Conservation (phyloP, 2,329 filamentous ascomycete genomes). For the Neonectria magnoliae region DNA sequence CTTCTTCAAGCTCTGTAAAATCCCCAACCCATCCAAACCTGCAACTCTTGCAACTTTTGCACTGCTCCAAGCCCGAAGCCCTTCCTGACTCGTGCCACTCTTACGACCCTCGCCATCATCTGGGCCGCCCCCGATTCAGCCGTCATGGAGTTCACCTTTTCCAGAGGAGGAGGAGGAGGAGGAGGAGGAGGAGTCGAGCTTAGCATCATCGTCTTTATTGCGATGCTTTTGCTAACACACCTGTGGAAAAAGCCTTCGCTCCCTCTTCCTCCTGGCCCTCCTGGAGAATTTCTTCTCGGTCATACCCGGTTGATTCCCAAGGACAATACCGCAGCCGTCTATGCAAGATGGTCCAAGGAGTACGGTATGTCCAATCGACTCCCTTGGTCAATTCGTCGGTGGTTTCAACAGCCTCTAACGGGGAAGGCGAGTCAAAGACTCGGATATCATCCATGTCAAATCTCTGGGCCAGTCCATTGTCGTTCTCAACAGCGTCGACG, state of each 20-base stretch:
- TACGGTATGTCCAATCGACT: conserved; percentile 34
- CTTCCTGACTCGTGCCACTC: background rate
- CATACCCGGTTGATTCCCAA: conserved; percentile 43
- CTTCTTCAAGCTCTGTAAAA: background rate
- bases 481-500: conserved; percentile 41
- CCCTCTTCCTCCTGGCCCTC: conserved; percentile 42
- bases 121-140: background rate
- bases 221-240: conserved; percentile 14
- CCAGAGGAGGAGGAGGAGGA: too few relatives aligned
- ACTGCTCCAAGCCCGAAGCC: background rate
- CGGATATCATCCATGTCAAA: conserved; percentile 46
- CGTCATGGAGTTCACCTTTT: conserved; percentile 25
- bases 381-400: background rate
- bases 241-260: conserved; percentile 18
- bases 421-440: conserved; percentile 30
- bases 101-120: background rate
- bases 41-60: background rate
- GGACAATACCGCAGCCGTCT: conserved; percentile 40
- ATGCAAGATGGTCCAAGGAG: conserved; percentile 41
- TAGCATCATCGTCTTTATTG: conserved; percentile 16
- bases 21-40: background rate
- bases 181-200: too few relatives aligned
- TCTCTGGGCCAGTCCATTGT: conserved; percentile 45
- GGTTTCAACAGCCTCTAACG: conserved; percentile 1
- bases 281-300: conserved; percentile 42